These are phyloP conservation scores for Marasmius fiardii DNA, from an alignment of 1,284 basidiomycete genomes.

Conservation along the genomic window DNA sequence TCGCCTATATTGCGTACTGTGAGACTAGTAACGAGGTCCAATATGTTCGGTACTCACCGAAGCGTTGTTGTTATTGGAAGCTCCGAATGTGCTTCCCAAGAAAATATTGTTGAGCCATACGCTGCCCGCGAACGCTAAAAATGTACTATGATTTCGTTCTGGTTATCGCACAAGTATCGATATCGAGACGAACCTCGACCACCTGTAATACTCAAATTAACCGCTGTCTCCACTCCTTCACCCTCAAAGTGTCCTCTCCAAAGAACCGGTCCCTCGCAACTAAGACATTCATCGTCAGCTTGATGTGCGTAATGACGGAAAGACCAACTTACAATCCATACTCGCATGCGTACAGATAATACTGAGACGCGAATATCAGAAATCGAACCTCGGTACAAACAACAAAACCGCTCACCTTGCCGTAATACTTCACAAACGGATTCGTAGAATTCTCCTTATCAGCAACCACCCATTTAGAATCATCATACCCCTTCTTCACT, in stretches of 20 bases:
- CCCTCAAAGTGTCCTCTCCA: slow-evolving; percentile 61
- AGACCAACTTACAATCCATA: slow-evolving; percentile 38
- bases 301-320: neutral
- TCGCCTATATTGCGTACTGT: neutral
- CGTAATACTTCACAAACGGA: slow-evolving; percentile 18
- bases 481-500: slow-evolving; percentile 26
- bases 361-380: slow-evolving; percentile 47
- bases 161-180: neutral
- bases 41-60: neutral
- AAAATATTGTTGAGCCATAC: slow-evolving; percentile 57
- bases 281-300: slow-evolving; percentile 16
- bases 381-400: neutral
- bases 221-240: slow-evolving; percentile 37
- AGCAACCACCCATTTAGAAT: slow-evolving; percentile 31
- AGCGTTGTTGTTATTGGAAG: neutral
- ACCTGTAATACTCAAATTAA: slow-evolving; percentile 55
- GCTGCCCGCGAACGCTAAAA: slow-evolving; percentile 50
- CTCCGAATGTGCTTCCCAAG: slow-evolving; percentile 44
- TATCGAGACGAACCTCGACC: slow-evolving; percentile 41
- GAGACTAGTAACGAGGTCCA: neutral
- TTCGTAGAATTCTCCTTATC: slow-evolving; percentile 30
- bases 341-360: slow-evolving; percentile 28
- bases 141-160: neutral
- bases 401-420: slow-evolving; percentile 1
- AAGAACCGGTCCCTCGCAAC: slow-evolving; percentile 58